A percentile compares a stretch with the other conserved stretches of the same genome.
phyloP scores from a whole-genome alignment of 352 stramenopile genomes.

The Phytophthora pluvialis region DNA sequence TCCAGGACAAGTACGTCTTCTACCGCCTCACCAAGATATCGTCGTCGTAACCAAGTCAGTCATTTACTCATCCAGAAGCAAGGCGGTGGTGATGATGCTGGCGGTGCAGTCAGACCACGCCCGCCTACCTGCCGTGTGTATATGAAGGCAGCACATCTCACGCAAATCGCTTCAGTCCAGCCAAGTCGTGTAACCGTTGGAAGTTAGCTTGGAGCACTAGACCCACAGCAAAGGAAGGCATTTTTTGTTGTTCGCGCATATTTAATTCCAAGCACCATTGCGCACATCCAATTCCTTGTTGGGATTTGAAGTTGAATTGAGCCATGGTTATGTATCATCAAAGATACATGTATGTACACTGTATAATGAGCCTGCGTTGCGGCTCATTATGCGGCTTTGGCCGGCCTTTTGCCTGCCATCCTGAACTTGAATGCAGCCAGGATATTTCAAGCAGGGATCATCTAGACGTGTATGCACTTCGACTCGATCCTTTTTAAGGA shows the following conservation, averaged over 20 bases:
- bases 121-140: constrained; percentile 12
- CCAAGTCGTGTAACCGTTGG: constrained; percentile 4
- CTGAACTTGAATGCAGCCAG: no score
- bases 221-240: constrained; percentile 11
- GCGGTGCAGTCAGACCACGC: constrained; percentile 2
- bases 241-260: constrained; percentile 51
- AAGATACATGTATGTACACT: no score
- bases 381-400: no score
- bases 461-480: no score
- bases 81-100: constrained; percentile 18
- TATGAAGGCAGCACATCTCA: constrained; percentile 28
- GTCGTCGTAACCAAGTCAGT: constrained; percentile 38
- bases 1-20: constrained; percentile 90
- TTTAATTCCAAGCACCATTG: constrained; percentile 51
- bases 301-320: not conserved
- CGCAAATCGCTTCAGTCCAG: constrained; percentile 11
- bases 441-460: no score
- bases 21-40: constrained; percentile 72
- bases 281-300: constrained; percentile 11
- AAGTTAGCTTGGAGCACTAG: constrained; percentile 16
- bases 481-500: no score
- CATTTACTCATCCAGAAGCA: constrained; percentile 6
- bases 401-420: no score
- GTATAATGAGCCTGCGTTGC: no score
- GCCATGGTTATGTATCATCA: no score